Conservation (phyloP, 148 eudicot genomes). For the Linanthus parryae region DNA sequence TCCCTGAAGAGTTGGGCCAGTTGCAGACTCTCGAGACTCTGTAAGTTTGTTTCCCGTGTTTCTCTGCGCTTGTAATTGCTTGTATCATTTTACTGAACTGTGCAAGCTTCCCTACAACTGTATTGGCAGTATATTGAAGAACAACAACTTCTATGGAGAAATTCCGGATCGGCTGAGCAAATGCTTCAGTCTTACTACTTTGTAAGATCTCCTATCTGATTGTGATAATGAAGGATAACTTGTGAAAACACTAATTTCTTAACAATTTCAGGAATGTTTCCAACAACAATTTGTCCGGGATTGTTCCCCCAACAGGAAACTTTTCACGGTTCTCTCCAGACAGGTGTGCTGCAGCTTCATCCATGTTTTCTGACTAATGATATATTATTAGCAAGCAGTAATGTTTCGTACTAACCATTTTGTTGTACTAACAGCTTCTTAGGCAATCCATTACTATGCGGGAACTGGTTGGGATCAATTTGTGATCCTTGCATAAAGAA, state of each 20-base stretch:
- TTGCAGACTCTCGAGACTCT: conserved; percentile 47
- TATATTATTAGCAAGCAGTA: too few relatives aligned
- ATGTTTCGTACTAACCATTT: neutral
- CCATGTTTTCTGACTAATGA: neutral
- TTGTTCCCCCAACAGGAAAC: conserved; percentile 33
- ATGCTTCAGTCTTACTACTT: conserved; percentile 47
- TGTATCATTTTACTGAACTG: neutral
- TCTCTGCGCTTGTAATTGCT: neutral
- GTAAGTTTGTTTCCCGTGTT: conserved; percentile 20
- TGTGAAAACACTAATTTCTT: neutral
- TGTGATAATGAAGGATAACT: neutral
- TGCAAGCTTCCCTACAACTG: neutral
- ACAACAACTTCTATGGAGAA: conserved; percentile 44
- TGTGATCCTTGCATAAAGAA: conserved; percentile 37
- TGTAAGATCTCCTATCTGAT: conserved; percentile 31
- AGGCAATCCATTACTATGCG: conserved; percentile 59
- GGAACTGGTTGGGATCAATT: conserved; percentile 64
- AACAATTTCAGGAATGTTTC: conserved; percentile 48
- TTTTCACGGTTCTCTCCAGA: conserved; percentile 50
- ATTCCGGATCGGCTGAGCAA: conserved; percentile 51
- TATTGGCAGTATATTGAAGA: conserved; percentile 44
- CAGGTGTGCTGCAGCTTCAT: conserved; percentile 26
- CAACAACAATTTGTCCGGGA: conserved; percentile 57
- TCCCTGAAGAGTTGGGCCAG: conserved; percentile 59
- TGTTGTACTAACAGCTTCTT: conserved; percentile 33